Conservation (phyloP, 2,329 filamentous ascomycete species). For the Pyrenochaeta sp. region DNA sequence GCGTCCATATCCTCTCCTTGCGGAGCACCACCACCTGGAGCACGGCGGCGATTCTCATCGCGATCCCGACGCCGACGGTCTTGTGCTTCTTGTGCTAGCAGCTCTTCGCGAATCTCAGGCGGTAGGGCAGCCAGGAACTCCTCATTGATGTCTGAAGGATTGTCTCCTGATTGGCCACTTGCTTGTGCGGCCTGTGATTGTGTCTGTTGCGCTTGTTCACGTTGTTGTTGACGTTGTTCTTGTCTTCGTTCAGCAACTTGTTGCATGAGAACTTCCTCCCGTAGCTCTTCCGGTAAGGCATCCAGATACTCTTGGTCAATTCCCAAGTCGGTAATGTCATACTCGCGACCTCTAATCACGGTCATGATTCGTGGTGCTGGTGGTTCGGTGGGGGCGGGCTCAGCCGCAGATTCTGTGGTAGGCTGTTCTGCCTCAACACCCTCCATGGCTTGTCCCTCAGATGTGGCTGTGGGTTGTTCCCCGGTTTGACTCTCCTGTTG, state of each 20-base stretch:
- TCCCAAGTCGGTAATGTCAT: constrained; percentile 92
- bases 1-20: constrained; percentile 81
- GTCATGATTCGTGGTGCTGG: constrained; percentile 73
- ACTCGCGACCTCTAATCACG: constrained; percentile 82
- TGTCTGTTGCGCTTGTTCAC: constrained; percentile 33
- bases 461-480: constrained; percentile 48
- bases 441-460: constrained; percentile 70
- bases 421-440: constrained; percentile 68
- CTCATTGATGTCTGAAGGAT: constrained; percentile 84
- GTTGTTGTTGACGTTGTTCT: constrained; percentile 55
- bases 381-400: constrained; percentile 28
- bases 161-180: constrained; percentile 64
- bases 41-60: constrained; percentile 77
- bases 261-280: constrained; percentile 93
- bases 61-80: constrained; percentile 89
- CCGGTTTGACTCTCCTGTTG: constrained; percentile 26
- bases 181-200: constrained; percentile 18
- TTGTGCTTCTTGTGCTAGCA: constrained; percentile 87
- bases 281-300: constrained; percentile 94
- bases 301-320: constrained; percentile 95
- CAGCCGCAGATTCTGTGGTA: constrained; percentile 13
- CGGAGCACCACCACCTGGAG: constrained; percentile 57
- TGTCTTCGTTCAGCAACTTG: constrained; percentile 80
- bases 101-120: constrained; percentile 85
- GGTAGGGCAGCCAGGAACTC: constrained; percentile 95